Base-by-base conservation (phyloP, 2,329 filamentous ascomycete genomes). In the Ascochyta rabiei region DNA sequence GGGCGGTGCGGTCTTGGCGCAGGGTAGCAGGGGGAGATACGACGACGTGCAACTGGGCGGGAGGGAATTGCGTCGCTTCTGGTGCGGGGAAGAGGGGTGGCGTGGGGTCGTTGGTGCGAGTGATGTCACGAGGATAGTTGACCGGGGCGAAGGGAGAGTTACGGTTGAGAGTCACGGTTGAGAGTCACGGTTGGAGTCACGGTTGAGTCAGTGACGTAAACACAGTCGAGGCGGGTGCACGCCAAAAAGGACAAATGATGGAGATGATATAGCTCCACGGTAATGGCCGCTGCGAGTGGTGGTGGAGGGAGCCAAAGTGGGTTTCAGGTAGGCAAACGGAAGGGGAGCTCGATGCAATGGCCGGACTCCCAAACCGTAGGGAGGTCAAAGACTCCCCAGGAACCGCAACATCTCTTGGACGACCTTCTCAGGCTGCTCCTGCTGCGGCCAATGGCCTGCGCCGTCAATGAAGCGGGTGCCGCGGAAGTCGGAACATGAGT, bases 401-500 rank as follows among this genome's bases (percentile, higher is more conserved):
- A 86, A 81, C 9, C 66, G 69, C 57, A 80, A 54, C 34, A 86
- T 74, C 52, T 78, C 77, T 47, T 77, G 67, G 0, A 79, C 74
- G 8, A 86, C 83, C 48, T 75, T 78, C 60, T 83, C 80, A 1
- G 85, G 82, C 67, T 84, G 79, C 69, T 89, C 86, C 71, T 89
- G 85, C 66, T 88, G 86, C 31, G 87, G 82, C 87, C 87, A 90
- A 75, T 90, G 88, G 0, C 87, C 87, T 4, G 86, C 86, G 0
- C 80, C 80, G 15, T 86, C 80, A 12, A 89, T 75, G 16, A 86
- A 73, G 44, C 68, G 80, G 30, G 77, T 71, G 0, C 83, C 82
- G 44, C 77, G 76, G 65, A 85, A 88, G 53, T 81, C 79, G 23
- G 71, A 75, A 59, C 84, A 87, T 0, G 77, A 77, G 7, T 77